A percentile compares a stretch with the other conserved stretches of the same genome.
phyloP scores from a whole-genome alignment of 2,329 filamentous ascomycete genomes.

The Venturia carpophila region DNA sequence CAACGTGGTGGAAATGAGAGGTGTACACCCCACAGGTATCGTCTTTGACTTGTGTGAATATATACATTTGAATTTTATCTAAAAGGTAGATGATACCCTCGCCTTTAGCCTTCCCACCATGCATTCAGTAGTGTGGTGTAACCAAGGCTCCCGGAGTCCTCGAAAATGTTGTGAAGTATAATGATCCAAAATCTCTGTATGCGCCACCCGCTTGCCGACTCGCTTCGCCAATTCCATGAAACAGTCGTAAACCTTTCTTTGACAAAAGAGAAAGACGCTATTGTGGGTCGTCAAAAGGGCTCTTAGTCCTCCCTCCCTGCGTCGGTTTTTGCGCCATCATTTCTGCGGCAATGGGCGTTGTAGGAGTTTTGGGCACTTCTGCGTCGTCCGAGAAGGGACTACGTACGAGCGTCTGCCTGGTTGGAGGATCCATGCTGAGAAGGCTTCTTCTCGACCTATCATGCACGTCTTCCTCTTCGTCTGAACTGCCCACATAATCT shows the following conservation, averaged over 20 bases:
- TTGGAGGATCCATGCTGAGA: constrained; percentile 18
- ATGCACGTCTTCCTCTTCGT: constrained; percentile 27
- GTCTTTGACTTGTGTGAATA: neutral
- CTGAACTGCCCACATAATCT: constrained; percentile 21
- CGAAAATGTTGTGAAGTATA: neutral
- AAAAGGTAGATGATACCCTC: neutral
- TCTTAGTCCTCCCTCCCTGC: neutral
- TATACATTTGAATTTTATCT: constrained; percentile 10
- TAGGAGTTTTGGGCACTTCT: constrained; percentile 20
- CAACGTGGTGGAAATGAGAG: neutral
- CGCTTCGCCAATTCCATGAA: neutral
- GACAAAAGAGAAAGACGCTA: neutral
- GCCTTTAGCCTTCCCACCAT: neutral
- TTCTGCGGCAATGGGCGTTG: constrained; percentile 21
- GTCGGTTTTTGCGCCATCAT: neutral
- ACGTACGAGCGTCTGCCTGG: constrained; percentile 24
- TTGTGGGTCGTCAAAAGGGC: constrained; percentile 17
- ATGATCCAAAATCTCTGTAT: neutral
- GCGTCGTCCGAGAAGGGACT: constrained; percentile 29
- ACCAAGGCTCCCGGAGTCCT: neutral
- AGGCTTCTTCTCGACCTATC: constrained; percentile 26
- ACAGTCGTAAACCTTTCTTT: neutral
- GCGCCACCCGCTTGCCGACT: neutral
- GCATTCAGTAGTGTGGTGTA: neutral
- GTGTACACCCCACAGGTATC: neutral